Conservation (phyloP, 2,329 filamentous ascomycete species). For the Incumbomyces lentus region DNA sequence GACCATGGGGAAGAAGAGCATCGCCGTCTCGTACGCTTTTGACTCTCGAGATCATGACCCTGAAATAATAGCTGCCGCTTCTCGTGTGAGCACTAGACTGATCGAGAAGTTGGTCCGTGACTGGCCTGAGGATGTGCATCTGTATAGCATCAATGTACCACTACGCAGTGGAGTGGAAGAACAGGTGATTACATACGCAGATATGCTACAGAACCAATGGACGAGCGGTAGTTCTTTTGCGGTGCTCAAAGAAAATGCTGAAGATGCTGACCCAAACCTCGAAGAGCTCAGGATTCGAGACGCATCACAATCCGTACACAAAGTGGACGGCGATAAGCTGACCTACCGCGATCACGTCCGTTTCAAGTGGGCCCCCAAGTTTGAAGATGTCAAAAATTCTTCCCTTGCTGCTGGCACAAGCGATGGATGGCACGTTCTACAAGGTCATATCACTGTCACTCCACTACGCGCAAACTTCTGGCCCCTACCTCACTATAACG, state of each 20-base stretch:
- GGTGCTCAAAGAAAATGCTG: constrained; percentile 57
- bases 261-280: constrained; percentile 49
- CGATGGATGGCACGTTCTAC: constrained; percentile 85
- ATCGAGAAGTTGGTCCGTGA: constrained; percentile 68
- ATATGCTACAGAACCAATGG: constrained; percentile 89
- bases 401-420: constrained; percentile 70
- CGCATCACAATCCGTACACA: constrained; percentile 38
- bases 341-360: constrained; percentile 61
- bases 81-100: constrained; percentile 60
- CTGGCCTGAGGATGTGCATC: constrained; percentile 63
- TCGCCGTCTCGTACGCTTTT: constrained; percentile 86
- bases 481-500: constrained; percentile 56
- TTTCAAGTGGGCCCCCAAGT: constrained; percentile 89
- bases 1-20: constrained; percentile 56
- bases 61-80: constrained; percentile 66
- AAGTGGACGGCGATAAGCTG: constrained; percentile 16
- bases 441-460: constrained; percentile 81
- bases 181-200: constrained; percentile 68
- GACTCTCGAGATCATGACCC: constrained; percentile 77
- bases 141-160: constrained; percentile 90
- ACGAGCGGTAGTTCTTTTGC: constrained; percentile 73
- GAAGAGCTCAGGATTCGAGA: constrained; percentile 67
- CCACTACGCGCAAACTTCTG: constrained; percentile 88
- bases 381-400: constrained; percentile 76
- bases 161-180: constrained; percentile 63